Percentiles rank a stretch among this genome's conserved stretches.
phyloP scores from a whole-genome alignment of 2,329 filamentous ascomycete species.

The Fusarium torreyae region DNA sequence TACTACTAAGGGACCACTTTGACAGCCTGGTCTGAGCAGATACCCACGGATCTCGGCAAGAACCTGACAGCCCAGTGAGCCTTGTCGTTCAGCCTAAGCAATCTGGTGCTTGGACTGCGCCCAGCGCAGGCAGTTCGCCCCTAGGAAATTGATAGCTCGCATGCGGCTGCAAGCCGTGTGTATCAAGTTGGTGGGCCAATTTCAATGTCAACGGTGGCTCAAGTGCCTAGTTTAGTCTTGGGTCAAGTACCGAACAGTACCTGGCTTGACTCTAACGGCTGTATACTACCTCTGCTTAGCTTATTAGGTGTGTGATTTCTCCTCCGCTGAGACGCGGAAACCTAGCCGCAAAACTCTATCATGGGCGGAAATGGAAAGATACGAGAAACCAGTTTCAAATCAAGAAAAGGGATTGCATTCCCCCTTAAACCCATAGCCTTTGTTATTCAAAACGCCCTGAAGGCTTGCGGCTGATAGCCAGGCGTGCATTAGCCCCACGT shows the following conservation, averaged over 20 bases:
- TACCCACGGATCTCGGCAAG: neutral
- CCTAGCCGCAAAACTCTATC: too few species aligned
- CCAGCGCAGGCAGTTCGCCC: constrained; percentile 3
- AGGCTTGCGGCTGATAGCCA: constrained; percentile 6
- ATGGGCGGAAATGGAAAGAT: neutral
- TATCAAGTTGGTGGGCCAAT: constrained; percentile 31
- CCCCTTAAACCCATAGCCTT: neutral
- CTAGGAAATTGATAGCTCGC: neutral
- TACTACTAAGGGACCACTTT: too few species aligned
- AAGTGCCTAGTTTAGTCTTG: neutral
- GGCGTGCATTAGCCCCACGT: constrained; percentile 13
- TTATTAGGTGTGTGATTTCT: neutral
- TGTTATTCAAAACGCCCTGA: constrained; percentile 5
- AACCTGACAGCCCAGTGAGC: neutral
- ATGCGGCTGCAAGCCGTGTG: constrained; percentile 3
- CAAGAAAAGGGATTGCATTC: constrained; percentile 4
- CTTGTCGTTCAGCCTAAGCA: neutral
- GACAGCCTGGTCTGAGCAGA: too few species aligned
- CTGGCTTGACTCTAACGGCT: neutral
- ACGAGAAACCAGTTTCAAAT: neutral
- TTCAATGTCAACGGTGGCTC: neutral
- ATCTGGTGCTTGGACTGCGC: constrained; percentile 18
- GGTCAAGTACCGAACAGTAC: neutral
- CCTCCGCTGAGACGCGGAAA: too few species aligned
- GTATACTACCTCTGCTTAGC: too few species aligned